Conservation (phyloP, 495 filamentous ascomycete genomes). For the Hyaloscypha hepaticicola region DNA sequence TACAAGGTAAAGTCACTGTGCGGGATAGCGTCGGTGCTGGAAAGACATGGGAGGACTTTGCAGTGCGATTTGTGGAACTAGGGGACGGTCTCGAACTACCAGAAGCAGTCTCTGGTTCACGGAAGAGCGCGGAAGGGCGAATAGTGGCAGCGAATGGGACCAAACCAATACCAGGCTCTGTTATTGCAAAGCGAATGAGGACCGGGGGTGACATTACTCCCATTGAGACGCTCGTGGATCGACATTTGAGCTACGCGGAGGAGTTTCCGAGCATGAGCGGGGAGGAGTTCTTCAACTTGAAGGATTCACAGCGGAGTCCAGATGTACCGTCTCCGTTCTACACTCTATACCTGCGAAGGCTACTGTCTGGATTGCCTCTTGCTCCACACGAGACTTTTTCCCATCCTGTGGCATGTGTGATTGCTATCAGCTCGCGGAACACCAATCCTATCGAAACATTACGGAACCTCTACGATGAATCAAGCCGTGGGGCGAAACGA, state of each 20-base stretch:
- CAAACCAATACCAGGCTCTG: slow-evolving; percentile 19
- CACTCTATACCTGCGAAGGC: slow-evolving; percentile 74
- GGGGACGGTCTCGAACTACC: slow-evolving; percentile 59
- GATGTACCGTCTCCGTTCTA: slow-evolving; percentile 64
- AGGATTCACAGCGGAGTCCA: slow-evolving; percentile 36
- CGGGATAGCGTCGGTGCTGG: slow-evolving; percentile 85
- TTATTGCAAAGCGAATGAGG: slow-evolving; percentile 19
- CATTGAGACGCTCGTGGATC: slow-evolving; percentile 53
- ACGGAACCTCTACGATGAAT: slow-evolving; percentile 74
- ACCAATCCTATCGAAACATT: slow-evolving; percentile 78
- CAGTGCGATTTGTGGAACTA: slow-evolving; percentile 75
- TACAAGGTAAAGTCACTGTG: slow-evolving; percentile 85
- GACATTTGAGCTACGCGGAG: slow-evolving; percentile 52
- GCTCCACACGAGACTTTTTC: slow-evolving; percentile 88
- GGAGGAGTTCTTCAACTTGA: slow-evolving; percentile 33
- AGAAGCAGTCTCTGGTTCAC: slow-evolving; percentile 34
- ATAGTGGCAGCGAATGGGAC: slow-evolving; percentile 26
- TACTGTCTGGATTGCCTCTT: slow-evolving; percentile 74
- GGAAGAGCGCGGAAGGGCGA: slow-evolving; percentile 36
- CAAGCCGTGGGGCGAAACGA: slow-evolving; percentile 62
- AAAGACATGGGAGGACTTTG: slow-evolving; percentile 83
- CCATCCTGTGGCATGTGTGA: slow-evolving; percentile 93
- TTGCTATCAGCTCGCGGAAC: slow-evolving; percentile 89
- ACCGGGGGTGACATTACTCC: slow-evolving; percentile 32
- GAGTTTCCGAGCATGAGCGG: slow-evolving; percentile 41